Percentiles rank a stretch among this genome's conserved stretches.
phyloP scores from a whole-genome alignment of 2,329 filamentous ascomycete species.

The Colletotrichum tabaci region DNA sequence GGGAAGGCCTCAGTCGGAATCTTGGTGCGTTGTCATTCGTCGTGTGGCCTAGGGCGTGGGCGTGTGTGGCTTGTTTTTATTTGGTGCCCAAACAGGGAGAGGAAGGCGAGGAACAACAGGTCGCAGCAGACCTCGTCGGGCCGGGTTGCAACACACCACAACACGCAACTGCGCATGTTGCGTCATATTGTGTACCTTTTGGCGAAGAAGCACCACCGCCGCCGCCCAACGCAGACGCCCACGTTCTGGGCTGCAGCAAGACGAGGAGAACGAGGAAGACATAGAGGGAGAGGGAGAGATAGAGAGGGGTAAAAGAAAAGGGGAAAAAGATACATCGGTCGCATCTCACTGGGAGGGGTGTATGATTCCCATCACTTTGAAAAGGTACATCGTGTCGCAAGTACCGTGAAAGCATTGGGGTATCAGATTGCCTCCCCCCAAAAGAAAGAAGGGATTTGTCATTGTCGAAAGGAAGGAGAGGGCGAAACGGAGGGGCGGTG shows the following conservation, averaged over 20 bases:
- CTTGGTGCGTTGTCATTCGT: background rate
- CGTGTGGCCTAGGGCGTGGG: background rate
- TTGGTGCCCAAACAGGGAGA: constrained; percentile 6
- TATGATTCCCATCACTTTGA: background rate
- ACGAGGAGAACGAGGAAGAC: background rate
- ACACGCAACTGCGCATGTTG: background rate
- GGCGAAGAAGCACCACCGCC: background rate
- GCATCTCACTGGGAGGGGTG: constrained; percentile 1
- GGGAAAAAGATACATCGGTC: background rate
- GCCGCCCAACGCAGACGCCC: constrained; percentile 3
- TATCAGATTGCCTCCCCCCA: background rate
- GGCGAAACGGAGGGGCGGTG: background rate
- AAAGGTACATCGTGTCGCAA: background rate
- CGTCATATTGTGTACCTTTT: background rate
- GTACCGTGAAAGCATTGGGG: background rate
- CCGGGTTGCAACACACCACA: background rate
- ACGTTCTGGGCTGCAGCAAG: constrained; percentile 2
- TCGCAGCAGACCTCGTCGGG: background rate
- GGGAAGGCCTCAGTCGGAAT: too few species aligned
- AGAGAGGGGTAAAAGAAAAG: too few species aligned
- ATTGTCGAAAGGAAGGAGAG: background rate
- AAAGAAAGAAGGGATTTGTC: constrained; percentile 6
- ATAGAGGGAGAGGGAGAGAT: background rate
- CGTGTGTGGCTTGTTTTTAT: background rate
- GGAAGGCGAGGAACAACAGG: background rate